A percentile compares a stretch with the other conserved stretches of the same genome.
phyloP scores from a whole-genome alignment of 257 asterid species.

The Jaltomata sinuosa region DNA sequence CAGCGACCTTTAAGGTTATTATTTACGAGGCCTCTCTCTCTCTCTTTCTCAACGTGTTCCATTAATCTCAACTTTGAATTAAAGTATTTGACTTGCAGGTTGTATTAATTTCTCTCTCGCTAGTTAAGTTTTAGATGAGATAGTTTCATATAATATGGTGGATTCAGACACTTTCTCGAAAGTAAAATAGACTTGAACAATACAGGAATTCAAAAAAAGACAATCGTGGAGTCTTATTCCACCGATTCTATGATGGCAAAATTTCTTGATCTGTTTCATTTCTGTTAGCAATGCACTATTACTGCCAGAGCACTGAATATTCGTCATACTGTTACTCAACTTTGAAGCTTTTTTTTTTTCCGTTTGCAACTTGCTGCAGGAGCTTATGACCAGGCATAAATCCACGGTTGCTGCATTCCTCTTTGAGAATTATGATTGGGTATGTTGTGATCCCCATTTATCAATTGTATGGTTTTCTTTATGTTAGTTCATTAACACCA shows the following conservation, averaged over 20 bases:
- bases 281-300: neutral
- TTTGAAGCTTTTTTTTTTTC: neutral
- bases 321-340: neutral
- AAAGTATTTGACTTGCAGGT: neutral
- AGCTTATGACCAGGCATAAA: slow-evolving; percentile 85
- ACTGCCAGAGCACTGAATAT: neutral
- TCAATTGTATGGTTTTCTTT: neutral
- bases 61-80: neutral
- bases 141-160: neutral
- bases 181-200: neutral
- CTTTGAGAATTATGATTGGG: slow-evolving; percentile 59
- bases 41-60: neutral
- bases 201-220: neutral
- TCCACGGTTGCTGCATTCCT: slow-evolving; percentile 82
- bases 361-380: slow-evolving; percentile 40
- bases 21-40: neutral
- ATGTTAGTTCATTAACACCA: neutral
- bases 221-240: neutral
- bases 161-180: neutral
- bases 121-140: neutral
- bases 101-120: neutral
- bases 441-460: slow-evolving; percentile 12
- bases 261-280: neutral
- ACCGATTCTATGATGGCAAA: neutral
- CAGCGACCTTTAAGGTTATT: slow-evolving; percentile 74